These are phyloP conservation scores for Xylaria telfairii DNA, from an alignment of 495 filamentous ascomycete genomes.

Conservation along the genomic window DNA sequence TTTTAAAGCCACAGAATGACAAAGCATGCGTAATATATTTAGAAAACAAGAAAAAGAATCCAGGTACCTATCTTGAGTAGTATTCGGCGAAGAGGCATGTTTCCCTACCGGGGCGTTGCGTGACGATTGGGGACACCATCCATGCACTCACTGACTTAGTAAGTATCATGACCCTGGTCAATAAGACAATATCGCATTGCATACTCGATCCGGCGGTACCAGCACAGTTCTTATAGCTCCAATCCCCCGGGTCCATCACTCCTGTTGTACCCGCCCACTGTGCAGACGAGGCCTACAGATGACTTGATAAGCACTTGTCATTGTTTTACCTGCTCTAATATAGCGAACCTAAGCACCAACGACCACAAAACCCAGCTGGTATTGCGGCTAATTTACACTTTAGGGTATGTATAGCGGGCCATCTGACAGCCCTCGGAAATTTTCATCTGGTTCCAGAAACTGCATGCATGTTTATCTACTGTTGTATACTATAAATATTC, in stretches of 20 bases:
- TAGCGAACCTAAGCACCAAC: neutral
- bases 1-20: slow-evolving; percentile 6
- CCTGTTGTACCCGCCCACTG: slow-evolving; percentile 13
- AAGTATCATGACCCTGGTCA: slow-evolving; percentile 10
- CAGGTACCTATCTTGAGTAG: neutral
- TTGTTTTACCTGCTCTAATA: slow-evolving; percentile 4
- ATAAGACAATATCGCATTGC: slow-evolving; percentile 8
- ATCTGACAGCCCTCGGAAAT: neutral
- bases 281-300: slow-evolving; percentile 23
- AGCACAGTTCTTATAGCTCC: slow-evolving; percentile 22
- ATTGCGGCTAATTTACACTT: slow-evolving; percentile 7
- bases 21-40: slow-evolving; percentile 22
- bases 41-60: slow-evolving; percentile 11
- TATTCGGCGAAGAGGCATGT: slow-evolving; percentile 19
- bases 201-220: slow-evolving; percentile 21
- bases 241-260: slow-evolving; percentile 26
- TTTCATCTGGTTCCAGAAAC: neutral
- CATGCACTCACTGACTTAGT: slow-evolving; percentile 10
- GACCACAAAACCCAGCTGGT: slow-evolving; percentile 5
- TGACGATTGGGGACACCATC: slow-evolving; percentile 9
- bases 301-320: slow-evolving; percentile 18
- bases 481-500: neutral
- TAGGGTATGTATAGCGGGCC: neutral
- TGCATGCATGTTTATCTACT: neutral
- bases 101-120: slow-evolving; percentile 9